Conservation (phyloP, 2,329 filamentous ascomycete genomes). For the Beauveria pseudobassiana region DNA sequence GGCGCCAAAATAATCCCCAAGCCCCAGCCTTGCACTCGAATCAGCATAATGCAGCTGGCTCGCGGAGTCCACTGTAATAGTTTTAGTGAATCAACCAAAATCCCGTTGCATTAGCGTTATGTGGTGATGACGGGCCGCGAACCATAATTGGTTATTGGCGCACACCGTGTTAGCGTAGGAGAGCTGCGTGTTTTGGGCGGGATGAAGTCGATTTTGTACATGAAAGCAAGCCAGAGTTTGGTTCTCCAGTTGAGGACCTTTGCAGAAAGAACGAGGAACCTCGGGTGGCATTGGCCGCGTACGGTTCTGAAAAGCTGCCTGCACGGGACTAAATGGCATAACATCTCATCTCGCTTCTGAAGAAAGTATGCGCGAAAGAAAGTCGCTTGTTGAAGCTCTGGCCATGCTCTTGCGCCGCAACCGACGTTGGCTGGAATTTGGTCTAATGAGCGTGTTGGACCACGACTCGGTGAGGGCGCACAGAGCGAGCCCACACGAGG, state of each 20-base stretch:
- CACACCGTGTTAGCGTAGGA: neutral
- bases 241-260: too few species aligned
- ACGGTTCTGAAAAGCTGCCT: too few species aligned
- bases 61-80: neutral
- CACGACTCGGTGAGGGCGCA: neutral
- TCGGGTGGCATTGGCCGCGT: too few species aligned
- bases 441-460: slow-evolving; percentile 2
- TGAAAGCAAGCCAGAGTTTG: too few species aligned
- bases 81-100: neutral
- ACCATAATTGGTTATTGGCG: neutral
- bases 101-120: neutral
- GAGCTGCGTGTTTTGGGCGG: neutral
- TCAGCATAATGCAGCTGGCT: neutral
- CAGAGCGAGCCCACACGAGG: neutral
- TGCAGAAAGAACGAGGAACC: too few species aligned
- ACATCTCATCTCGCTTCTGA: too few species aligned
- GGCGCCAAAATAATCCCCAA: too few species aligned
- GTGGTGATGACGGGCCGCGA: neutral
- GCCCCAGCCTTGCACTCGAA: neutral
- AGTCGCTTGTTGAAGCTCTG: neutral
- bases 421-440: neutral
- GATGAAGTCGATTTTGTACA: too few species aligned
- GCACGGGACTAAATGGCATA: too few species aligned
- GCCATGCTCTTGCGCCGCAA: too few species aligned
- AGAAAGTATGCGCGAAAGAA: neutral